Evolutionary conservation across 1,284 basidiomycete species (phyloP).

Genomic region (Malassezia cuniculi): DNA sequence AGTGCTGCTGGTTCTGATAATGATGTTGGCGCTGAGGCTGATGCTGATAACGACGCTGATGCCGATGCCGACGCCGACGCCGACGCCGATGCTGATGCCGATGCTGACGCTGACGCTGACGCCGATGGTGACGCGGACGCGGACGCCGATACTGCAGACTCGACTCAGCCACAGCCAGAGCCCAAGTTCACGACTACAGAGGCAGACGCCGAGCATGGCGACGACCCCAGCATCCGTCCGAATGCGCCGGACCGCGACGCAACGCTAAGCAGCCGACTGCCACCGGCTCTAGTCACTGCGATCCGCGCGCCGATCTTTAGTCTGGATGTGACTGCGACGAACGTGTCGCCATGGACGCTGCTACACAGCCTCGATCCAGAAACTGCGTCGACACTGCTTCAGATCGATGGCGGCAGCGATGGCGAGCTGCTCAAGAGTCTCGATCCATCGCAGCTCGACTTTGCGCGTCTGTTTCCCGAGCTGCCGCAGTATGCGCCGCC

Average conservation of each 20-base stretch:
- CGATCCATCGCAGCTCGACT: constrained; percentile 20
- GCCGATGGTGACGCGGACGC: constrained; percentile 20
- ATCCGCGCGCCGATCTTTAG: constrained; percentile 40
- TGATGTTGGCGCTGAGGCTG: not conserved
- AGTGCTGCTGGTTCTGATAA: too few relatives aligned
- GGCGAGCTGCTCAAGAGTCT: constrained; percentile 20
- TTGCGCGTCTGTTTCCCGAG: constrained; percentile 48
- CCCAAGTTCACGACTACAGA: not conserved
- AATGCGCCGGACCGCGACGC: constrained; percentile 19
- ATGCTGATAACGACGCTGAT: constrained; percentile 25
- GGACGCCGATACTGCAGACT: constrained; percentile 12
- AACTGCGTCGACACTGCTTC: constrained; percentile 26
- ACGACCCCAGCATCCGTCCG: constrained; percentile 8
- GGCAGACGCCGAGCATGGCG: constrained; percentile 16
- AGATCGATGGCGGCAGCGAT: constrained; percentile 21
- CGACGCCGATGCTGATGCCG: constrained; percentile 27
- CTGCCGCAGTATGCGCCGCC: constrained; percentile 46
- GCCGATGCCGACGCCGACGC: constrained; percentile 24
- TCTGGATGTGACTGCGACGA: constrained; percentile 26
- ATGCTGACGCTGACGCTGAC: constrained; percentile 22
- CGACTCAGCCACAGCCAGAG: not conserved
- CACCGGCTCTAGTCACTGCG: constrained; percentile 27
- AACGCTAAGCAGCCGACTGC: constrained; percentile 31
- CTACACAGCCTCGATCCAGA: constrained; percentile 28
- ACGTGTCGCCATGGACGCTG: constrained; percentile 29